These are phyloP conservation scores for Solanum virginianum DNA, from an alignment of 257 asterid species.

Conservation along the genomic window DNA sequence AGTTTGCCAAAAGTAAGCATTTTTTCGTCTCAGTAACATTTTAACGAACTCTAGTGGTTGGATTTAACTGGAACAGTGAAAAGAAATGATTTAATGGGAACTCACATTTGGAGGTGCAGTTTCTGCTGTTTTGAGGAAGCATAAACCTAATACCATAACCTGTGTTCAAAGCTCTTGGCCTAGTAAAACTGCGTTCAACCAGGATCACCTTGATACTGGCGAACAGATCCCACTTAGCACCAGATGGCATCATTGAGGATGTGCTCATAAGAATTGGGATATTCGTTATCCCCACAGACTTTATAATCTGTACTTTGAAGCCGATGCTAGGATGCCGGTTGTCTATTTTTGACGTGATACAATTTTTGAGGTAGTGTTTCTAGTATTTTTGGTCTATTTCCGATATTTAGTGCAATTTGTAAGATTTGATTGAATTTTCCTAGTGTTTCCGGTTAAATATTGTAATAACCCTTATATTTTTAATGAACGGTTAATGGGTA, in stretches of 20 bases:
- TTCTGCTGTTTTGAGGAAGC: background rate
- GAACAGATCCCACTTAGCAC: no score
- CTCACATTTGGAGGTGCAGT: background rate
- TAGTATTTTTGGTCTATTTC: background rate
- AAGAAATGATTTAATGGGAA: background rate
- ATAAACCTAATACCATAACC: no score
- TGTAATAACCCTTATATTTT: no score
- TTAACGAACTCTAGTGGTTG: background rate
- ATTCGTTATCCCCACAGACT: no score
- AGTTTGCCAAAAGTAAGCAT: background rate
- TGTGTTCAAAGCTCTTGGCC: no score
- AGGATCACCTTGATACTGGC: no score
- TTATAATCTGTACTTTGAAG: no score
- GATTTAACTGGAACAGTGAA: background rate
- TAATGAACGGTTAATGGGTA: no score
- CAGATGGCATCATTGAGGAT: no score
- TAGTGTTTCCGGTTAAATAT: background rate
- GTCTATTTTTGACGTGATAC: background rate
- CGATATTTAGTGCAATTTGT: background rate
- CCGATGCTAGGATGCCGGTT: no score
- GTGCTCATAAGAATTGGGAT: no score
- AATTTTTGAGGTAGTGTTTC: background rate
- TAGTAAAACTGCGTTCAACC: no score
- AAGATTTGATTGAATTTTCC: background rate
- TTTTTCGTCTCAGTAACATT: background rate